Base-by-base conservation (phyloP, 73 alveolate genomes). In the Breviolum minutum region DNA sequence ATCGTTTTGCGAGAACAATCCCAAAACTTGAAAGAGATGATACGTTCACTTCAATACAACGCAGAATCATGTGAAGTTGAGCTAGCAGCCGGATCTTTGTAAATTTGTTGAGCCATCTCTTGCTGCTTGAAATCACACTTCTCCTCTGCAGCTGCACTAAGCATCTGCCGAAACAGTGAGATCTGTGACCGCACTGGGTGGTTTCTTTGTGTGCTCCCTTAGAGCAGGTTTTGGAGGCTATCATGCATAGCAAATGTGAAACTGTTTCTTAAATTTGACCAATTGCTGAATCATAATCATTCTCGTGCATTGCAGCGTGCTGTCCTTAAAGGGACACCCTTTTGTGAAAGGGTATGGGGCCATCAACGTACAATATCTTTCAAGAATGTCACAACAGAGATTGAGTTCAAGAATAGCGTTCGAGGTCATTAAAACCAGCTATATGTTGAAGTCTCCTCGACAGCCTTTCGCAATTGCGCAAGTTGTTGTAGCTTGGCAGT, bases 401-500 rank as follows among this genome's bases (percentile, higher is more conserved):
- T 10, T 32, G 14, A 14, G 40, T 73, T 14, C 83, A 73, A 73
- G 32, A 10, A 73, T 32, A 19, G 32, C 83, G n/a, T 32, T 24
- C 83, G 40, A 19, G 20, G 32, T 24, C 83, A 73, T 27, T 73
- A 40, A 40, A 40, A 40, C 54, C 54, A 40, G 54, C 54, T 77
- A 63, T 29, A 24, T 0, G 0, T 74, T 9, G 76, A 26, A 19
- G 77, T 13, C 61, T 62, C 98, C 98, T 74, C 90, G 66, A 92
- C 90, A 5, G 98, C 98, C 64, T 6, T 48, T 66, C 98, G 98
- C n/a, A 92, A 61, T 60, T 92, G 81, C 24, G 48, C 40, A 16
- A 92, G 98, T 89, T 92, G 98, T 54, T 74, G 98, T n/a, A 92
- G 90, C 73, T 92, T 92, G 61, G 98, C 87, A 16, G 62, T 27